Evolutionary conservation across 805 yeast genomes (phyloP).

Genomic region (Schizosaccharomyces lindneri): DNA sequence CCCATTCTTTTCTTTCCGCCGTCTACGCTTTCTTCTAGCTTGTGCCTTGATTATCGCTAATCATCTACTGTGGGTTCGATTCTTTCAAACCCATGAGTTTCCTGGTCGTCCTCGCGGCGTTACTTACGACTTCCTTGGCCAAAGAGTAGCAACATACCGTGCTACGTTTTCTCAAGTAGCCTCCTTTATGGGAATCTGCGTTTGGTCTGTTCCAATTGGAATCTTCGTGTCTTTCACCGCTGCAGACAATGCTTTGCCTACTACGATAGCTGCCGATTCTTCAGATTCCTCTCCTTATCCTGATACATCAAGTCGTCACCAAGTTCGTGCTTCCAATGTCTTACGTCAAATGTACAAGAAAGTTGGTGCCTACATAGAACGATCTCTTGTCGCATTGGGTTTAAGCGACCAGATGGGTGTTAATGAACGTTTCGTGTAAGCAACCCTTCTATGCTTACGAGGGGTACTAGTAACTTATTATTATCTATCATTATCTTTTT

Average conservation of each 20-base stretch:
- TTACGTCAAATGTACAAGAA: not conserved
- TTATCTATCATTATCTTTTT: no score
- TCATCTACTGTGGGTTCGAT: not conserved
- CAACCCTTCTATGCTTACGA: no score
- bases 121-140: not conserved
- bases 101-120: not conserved
- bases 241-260: slow-evolving; percentile 67
- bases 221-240: slow-evolving; percentile 80
- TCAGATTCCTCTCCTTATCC: not conserved
- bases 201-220: slow-evolving; percentile 87
- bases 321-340: not conserved
- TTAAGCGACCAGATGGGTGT: not conserved
- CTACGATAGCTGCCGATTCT: not conserved
- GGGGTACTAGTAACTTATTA: no score
- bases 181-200: slow-evolving; percentile 79
- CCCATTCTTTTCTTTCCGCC: slow-evolving; percentile 33
- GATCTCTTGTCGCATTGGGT: not conserved
- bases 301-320: not conserved
- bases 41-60: not conserved
- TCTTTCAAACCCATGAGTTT: not conserved
- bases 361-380: not conserved
- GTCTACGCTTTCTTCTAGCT: not conserved
- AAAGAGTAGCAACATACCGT: not conserved
- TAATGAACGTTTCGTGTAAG: not conserved
- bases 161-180: slow-evolving; percentile 58